Conservation (phyloP, 768 basidiomycete genomes). For the Mrakia hoshinonis region DNA sequence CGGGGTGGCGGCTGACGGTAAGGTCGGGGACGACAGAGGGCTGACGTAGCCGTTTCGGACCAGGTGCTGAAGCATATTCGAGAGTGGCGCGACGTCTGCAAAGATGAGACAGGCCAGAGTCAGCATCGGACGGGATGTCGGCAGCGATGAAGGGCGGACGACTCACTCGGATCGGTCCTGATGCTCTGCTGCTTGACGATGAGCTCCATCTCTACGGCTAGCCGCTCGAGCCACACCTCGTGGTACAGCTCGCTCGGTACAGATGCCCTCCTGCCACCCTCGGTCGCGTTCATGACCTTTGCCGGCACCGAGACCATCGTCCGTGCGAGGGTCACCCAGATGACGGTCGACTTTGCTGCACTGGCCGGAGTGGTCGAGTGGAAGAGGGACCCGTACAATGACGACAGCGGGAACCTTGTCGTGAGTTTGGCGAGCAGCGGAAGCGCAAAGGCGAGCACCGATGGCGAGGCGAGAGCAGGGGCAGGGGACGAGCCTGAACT, state of each 20-base stretch:
- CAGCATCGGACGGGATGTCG: slow-evolving; percentile 42
- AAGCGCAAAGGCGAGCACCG: slow-evolving; percentile 44
- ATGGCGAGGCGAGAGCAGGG: neutral
- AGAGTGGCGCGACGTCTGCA: slow-evolving; percentile 43
- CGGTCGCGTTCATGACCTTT: slow-evolving; percentile 68
- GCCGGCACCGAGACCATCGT: slow-evolving; percentile 58
- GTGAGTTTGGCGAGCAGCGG: slow-evolving; percentile 51
- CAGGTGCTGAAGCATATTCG: slow-evolving; percentile 49
- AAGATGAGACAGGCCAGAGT: slow-evolving; percentile 51
- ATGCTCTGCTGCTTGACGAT: neutral
- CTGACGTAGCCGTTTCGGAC: slow-evolving; percentile 56
- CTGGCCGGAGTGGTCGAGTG: neutral
- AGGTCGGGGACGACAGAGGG: slow-evolving; percentile 52
- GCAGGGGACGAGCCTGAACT: neutral
- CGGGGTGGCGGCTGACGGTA: slow-evolving; percentile 34
- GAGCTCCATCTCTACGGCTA: slow-evolving; percentile 3
- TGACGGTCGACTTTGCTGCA: slow-evolving; percentile 23
- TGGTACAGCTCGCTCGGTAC: slow-evolving; percentile 48
- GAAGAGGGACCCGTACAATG: slow-evolving; percentile 54
- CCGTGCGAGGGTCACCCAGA: slow-evolving; percentile 71
- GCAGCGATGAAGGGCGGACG: slow-evolving; percentile 7
- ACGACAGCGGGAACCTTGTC: slow-evolving; percentile 59
- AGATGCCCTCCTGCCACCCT: slow-evolving; percentile 41
- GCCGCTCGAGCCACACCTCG: neutral
- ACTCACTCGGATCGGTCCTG: neutral